Conservation (phyloP, 2,329 filamentous ascomycete genomes). For the Diaporthe sp. region DNA sequence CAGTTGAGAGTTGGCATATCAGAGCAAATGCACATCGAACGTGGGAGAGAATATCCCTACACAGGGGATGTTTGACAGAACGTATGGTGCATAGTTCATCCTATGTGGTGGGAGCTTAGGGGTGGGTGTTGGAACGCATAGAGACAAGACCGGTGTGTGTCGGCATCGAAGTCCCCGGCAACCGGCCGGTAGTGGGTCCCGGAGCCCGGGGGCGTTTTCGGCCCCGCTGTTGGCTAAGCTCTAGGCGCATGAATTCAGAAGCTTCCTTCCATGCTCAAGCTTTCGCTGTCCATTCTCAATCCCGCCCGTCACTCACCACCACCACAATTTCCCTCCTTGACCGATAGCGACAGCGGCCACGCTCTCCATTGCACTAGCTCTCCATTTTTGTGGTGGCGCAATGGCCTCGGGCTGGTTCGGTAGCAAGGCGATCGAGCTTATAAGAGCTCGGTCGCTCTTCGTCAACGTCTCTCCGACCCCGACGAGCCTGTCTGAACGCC, state of each 20-base stretch:
- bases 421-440: constrained; percentile 28
- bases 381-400: background rate
- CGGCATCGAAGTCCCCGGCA: background rate
- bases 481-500: constrained; percentile 62
- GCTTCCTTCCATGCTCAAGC: background rate
- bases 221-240: constrained; percentile 10
- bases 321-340: background rate
- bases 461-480: constrained; percentile 64
- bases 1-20: no score
- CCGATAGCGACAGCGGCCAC: background rate
- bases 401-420: constrained; percentile 34
- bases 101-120: background rate
- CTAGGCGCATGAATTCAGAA: background rate
- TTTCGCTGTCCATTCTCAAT: background rate
- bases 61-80: background rate
- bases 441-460: constrained; percentile 49
- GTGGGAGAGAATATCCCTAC: background rate
- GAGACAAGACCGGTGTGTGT: background rate
- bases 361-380: background rate
- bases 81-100: background rate
- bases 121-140: background rate
- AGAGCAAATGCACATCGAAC: no score
- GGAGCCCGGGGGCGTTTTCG: background rate
- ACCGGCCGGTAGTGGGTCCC: background rate
- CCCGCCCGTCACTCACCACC: background rate